Evolutionary conservation across 352 stramenopile genomes (phyloP), one percentile per base, ranked within the genome.

Genomic region (Globisporangium mamillatum): DNA sequence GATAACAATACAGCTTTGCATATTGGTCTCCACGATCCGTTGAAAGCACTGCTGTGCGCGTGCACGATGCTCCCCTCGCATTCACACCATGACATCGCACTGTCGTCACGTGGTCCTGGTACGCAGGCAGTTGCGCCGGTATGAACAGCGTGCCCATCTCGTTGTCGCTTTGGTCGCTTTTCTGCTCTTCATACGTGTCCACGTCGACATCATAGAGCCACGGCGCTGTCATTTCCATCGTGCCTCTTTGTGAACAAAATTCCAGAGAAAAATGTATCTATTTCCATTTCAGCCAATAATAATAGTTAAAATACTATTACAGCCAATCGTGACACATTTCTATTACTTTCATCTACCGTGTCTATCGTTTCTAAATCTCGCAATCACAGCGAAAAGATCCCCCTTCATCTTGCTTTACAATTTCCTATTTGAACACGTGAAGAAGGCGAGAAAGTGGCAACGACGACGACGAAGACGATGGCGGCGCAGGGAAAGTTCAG

Each of bases 401-500:
- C 59, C 59, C 59, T 55, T 22, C 16, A 36, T 1, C 4, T 27
- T 36, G 41, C 14, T 53, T 60, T 60, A 29, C 27, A n/a, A 60
- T 20, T 60, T 46, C 55, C 55, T 60, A 46, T 44, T 60, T 60
- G 55, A 60, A 60, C 18, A 14, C 27, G 14, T 6, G 25, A 41
- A 65, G 4, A 32, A 34, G 14, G 24, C 52, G 18, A 34, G 18
- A 50, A 56, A 57, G 25, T 29, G 50, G n/a, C 20, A 12, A 32
- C 60, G 7, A 22, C 44, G 10, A 44, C 36, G 24, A 14, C n/a
- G 27, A 48, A n/a, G 29, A 56, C 18, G 36, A 64, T 55, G 59
- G 44, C 44, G 38, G 59, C 44, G 12, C 36, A 41, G 32, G 36
- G 50, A 41, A 67, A 68, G 54, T 93, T 92, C 57, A 64, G 75